These are phyloP conservation scores for Vicia villosa DNA, from an alignment of 306 rosid species.

Conservation along the genomic window DNA sequence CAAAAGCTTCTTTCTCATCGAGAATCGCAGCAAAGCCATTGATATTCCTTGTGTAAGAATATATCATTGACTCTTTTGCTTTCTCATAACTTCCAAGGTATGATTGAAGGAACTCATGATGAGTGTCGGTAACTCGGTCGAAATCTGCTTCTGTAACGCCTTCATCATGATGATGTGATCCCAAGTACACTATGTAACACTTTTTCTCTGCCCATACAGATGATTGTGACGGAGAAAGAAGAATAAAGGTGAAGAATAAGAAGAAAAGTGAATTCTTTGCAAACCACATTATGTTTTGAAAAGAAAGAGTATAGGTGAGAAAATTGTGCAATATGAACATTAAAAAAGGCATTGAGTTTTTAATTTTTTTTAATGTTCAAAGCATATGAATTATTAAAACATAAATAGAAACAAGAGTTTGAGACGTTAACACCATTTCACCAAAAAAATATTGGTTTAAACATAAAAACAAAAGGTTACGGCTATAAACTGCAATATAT, in stretches of 20 bases:
- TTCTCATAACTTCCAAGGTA: conserved; percentile 44
- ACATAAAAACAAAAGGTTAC: no score
- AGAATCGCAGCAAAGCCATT: conserved; percentile 63
- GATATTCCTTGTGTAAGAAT: conserved; percentile 65
- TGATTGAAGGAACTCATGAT: conserved; percentile 52
- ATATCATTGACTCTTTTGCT: conserved; percentile 58
- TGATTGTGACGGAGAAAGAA: conserved; percentile 48
- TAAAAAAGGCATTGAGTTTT: no score
- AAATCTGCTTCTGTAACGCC: conserved; percentile 51
- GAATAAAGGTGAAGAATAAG: conserved; percentile 23
- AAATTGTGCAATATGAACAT: no score
- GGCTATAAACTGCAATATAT: no score
- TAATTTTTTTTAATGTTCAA: no score
- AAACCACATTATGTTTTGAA: conserved; percentile 48
- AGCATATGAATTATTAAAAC: no score
- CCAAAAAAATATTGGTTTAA: no score
- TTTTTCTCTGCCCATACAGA: conserved; percentile 55
- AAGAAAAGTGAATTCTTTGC: conserved; percentile 39
- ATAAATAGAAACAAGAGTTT: no score
- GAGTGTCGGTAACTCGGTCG: conserved; percentile 51
- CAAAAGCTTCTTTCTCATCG: conserved; percentile 40
- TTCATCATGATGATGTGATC: conserved; percentile 66
- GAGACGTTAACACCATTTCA: no score
- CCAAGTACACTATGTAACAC: conserved; percentile 75
- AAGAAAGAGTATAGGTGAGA: no score